phyloP scores from a whole-genome alignment of 2,329 filamentous ascomycete genomes.

The Venturiaceae sp. region DNA sequence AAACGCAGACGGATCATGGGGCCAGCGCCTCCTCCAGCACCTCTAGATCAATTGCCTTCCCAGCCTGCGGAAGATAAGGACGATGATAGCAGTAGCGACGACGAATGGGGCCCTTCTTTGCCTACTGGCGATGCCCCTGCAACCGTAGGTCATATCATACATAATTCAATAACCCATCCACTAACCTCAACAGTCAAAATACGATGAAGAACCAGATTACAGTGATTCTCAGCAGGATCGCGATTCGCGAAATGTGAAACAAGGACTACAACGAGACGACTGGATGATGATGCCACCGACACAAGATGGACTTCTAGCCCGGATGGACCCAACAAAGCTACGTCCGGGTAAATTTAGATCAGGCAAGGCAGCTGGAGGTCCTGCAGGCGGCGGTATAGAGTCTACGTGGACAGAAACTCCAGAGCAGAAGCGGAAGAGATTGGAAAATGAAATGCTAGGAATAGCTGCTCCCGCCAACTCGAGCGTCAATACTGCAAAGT shows the following conservation, averaged over 20 bases:
- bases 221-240: neutral
- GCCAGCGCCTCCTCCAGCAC: slow-evolving; percentile 40
- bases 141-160: neutral
- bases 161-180: neutral
- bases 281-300: slow-evolving; percentile 44
- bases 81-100: slow-evolving; percentile 26
- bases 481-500: slow-evolving; percentile 17
- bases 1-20: slow-evolving; percentile 45
- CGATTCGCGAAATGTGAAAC: slow-evolving; percentile 10
- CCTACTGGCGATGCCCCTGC: neutral
- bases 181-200: neutral
- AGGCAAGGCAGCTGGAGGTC: slow-evolving; percentile 45
- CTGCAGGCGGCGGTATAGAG: slow-evolving; percentile 33
- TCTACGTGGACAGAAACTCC: slow-evolving; percentile 85
- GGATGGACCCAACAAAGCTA: slow-evolving; percentile 75
- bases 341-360: slow-evolving; percentile 52
- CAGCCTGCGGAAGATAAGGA: slow-evolving; percentile 17
- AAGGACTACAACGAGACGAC: slow-evolving; percentile 57
- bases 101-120: slow-evolving; percentile 11
- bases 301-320: slow-evolving; percentile 41
- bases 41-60: slow-evolving; percentile 22
- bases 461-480: slow-evolving; percentile 37
- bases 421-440: slow-evolving; percentile 70
- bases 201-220: neutral
- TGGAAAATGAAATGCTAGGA: slow-evolving; percentile 76